Base-by-base conservation (phyloP, 2,329 filamentous ascomycete species). In the Scytalidium lignicola region DNA sequence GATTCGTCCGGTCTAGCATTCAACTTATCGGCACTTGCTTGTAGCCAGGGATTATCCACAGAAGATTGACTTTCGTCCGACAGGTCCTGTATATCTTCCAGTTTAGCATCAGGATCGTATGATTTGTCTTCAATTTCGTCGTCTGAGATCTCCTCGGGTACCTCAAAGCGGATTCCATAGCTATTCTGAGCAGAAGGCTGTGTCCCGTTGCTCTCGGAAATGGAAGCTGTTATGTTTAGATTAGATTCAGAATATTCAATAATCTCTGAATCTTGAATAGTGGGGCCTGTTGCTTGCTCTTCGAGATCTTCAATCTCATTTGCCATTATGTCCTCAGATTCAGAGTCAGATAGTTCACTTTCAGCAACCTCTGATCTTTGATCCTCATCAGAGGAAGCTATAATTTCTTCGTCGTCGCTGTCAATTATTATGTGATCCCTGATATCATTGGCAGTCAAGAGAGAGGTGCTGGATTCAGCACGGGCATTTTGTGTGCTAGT, bases 241-340 rank as follows among this genome's bases (percentile, higher is more conserved):
- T 37, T 37, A 13, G 7, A 37, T 9, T 37, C n/a, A 5, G 32
- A 37, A 17, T 37, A 17, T 37, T 37, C 12, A 15, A 13, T 5
- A 4, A 17, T 20, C 17, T 46, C 43, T 32, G 54, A 58, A 32
- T 65, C 62, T 41, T 64, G 55, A 43, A 55, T 40, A n/a, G 62
- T 65, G 28, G 63, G 55, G 45, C 64, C 63, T 22, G 64, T 64
- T 12, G 56, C 41, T 29, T 56, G 44, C 15, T 50, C 49, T 19
- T 51, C 55, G 15, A 48, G 43, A 18, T 50, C 54, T 21, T 50
- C 54, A 22, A 51, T 50, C n/a, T 59, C 52, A 18, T 53, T 45
- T 20, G 6, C 32, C 15, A 9, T 4, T 15, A 15, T 17, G 15
- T 37, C 32, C 5, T 17, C 32, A 15, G 32, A 37, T 9, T 8